Percentiles rank a stretch among this genome's conserved stretches.
Evolutionary conservation across 2,329 filamentous ascomycete species (phyloP).

Genomic region (Zasmidium cellare): DNA sequence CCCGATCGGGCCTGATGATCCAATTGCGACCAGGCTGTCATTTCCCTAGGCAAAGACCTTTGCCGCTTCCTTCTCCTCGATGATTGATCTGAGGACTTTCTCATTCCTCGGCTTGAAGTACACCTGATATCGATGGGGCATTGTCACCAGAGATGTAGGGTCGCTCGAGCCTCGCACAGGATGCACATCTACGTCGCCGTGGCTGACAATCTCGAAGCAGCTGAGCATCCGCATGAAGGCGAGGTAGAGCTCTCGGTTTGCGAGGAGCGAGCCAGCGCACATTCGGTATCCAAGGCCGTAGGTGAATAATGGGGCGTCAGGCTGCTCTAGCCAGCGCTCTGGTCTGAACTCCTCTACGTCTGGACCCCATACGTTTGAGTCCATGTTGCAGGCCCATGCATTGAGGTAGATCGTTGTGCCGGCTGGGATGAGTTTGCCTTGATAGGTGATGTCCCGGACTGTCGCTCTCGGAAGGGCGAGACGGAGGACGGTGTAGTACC

Average conservation of each 20-base stretch:
- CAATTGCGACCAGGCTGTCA: too few relatives aligned
- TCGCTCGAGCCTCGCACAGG: slow-evolving; percentile 54
- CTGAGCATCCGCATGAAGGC: slow-evolving; percentile 63
- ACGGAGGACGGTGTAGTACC: slow-evolving; percentile 64
- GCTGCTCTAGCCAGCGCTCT: slow-evolving; percentile 62
- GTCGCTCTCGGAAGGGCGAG: slow-evolving; percentile 63
- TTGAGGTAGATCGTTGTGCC: slow-evolving; percentile 67
- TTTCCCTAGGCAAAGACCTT: slow-evolving; percentile 17
- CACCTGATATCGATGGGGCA: slow-evolving; percentile 55
- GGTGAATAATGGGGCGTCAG: slow-evolving; percentile 64
- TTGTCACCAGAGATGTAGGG: neutral
- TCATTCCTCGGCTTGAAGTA: slow-evolving; percentile 44
- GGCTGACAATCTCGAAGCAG: slow-evolving; percentile 58
- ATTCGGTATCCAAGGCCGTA: slow-evolving; percentile 68
- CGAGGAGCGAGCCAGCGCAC: slow-evolving; percentile 64
- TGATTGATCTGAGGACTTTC: slow-evolving; percentile 2
- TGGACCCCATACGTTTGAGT: slow-evolving; percentile 37
- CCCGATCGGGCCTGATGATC: too few relatives aligned
- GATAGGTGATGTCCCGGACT: slow-evolving; percentile 41
- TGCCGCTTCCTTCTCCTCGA: slow-evolving; percentile 22
- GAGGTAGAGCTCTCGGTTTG: slow-evolving; percentile 66
- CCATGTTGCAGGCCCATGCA: slow-evolving; percentile 69
- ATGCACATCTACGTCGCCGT: slow-evolving; percentile 59
- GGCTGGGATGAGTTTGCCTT: slow-evolving; percentile 59
- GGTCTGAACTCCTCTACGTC: slow-evolving; percentile 58